These are phyloP conservation scores for Chaetothyriales sp. DNA, from an alignment of 2,329 filamentous ascomycete genomes.

Conservation along the genomic window DNA sequence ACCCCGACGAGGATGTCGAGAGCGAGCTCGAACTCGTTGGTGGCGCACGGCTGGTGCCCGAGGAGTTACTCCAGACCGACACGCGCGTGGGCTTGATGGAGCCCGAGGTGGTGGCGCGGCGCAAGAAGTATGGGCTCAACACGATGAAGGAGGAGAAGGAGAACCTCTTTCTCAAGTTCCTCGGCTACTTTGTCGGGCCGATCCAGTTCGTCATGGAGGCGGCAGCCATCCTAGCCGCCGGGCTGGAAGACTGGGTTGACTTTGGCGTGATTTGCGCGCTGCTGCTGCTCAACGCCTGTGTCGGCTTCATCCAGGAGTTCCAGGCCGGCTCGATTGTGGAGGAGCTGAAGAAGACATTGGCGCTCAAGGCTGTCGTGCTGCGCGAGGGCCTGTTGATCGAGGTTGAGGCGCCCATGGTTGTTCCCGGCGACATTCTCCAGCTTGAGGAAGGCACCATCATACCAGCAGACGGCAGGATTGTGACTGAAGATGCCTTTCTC, in stretches of 20 bases:
- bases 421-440: constrained; percentile 79
- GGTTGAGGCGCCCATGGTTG: constrained; percentile 67
- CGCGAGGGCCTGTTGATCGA: constrained; percentile 66
- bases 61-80: constrained; percentile 65
- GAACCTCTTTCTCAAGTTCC: constrained; percentile 69
- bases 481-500: constrained; percentile 69
- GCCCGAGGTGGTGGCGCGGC: constrained; percentile 46
- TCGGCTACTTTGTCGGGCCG: constrained; percentile 68
- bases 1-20: constrained; percentile 51
- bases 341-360: constrained; percentile 78
- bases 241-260: constrained; percentile 80
- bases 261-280: constrained; percentile 81
- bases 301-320: constrained; percentile 80
- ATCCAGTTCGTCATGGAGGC: constrained; percentile 94
- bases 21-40: constrained; percentile 39
- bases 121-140: constrained; percentile 67
- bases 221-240: constrained; percentile 65
- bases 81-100: constrained; percentile 57
- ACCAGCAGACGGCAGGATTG: constrained; percentile 72
- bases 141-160: constrained; percentile 86
- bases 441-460: constrained; percentile 86
- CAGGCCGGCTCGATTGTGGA: constrained; percentile 84
- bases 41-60: constrained; percentile 46
- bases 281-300: constrained; percentile 66
- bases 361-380: constrained; percentile 73